Evolutionary conservation across 2,329 filamentous ascomycete species (phyloP), one percentile per base, ranked within the genome.

Genomic region (Fusarium anthophilum): DNA sequence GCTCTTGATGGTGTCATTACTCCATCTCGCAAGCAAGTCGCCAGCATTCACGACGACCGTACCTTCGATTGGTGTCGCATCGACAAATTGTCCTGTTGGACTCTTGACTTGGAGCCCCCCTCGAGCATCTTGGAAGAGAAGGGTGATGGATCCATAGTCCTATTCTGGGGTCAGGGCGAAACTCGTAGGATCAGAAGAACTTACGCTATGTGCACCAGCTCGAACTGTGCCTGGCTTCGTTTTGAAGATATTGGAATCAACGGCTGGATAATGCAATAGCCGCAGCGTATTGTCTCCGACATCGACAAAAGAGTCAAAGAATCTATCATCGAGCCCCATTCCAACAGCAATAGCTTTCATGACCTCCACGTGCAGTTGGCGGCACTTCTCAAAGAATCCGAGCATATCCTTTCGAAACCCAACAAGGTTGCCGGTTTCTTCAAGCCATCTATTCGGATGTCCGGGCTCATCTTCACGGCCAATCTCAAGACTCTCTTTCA

Each of bases 1-100:
- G 80, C 93, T 96, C 84, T 93, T 95, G 84, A 98, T 97, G 9
- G 90, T 93, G 79, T 97, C 94, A 79, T 98, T 98, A 73, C 93
- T 94, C 95, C 95, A 98, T 59, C 95, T 87, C 3, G 94, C 92
- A 56, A 98, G 85, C 75, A 98, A 81, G 80, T 98, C 95, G 3
- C 95, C 95, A 0, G 95, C 95, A 79, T 98, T 98, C 73, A 98
- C 89, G 17, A 98, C 94, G 45, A 96, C 92, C 1, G 94, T 95
- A 62, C 91, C 91, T 41, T 91, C 86, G 68, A 97, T 96, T 0
- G 95, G 95, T 12, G 90, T 94, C 3, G 94, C 95, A 78, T 98
- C 90, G 44, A 98, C 91, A 78, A 95, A 98, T 0, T 87, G 90
- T 5, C 93, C 94, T 45, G 89, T 91, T 0, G 94, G 94, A 55